Evolutionary conservation across 2,329 filamentous ascomycete genomes (phyloP), one percentile per base, ranked within the genome.

Genomic region (Exophiala alcalophila): DNA sequence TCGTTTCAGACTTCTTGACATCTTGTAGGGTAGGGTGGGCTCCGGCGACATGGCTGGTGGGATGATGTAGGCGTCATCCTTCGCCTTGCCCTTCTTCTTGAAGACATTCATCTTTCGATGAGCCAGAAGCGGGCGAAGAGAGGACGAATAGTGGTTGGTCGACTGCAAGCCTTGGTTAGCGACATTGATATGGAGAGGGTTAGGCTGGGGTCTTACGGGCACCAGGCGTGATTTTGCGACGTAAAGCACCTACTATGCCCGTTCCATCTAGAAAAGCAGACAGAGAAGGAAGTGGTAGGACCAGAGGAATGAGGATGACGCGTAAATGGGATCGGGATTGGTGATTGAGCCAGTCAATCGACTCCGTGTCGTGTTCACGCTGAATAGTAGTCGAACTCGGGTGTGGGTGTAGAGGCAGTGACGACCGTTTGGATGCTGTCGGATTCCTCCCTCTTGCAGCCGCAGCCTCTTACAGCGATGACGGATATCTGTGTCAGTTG

Each of bases 1-100:
- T 32, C 61, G 44, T 20, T 51, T 55, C 25, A 66, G 62, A 69
- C 45, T 53, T 10, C 50, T 44, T 5, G 54, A 53, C 16, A 50
- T 37, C 40, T 56, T 56, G 1, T 44, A 24, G 23, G 40, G 33
- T n/a, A 43, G 21, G 4, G 43, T n/a, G 23, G 34, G 19, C 10
- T 47, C 47, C 2, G 43, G 34, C 6, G 42, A 15, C 3, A 36
- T 24, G 18, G 43, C 47, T 28, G 37, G 31, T 33, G 49, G 49
- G 29, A 52, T 46, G 34, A 47, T 38, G 32, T 44, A 47, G n/a
- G 47, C 32, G 36, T 56, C 46, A 34, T 55, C 51, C 40, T 56
- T 56, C 7, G 50, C 50, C 52, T 55, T 56, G 9, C 24, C 39
- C 29, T 49, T 55, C 42, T 53, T 56, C 36, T 48, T 49, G 46